Evolutionary conservation across 2,329 filamentous ascomycete species (phyloP), one percentile per base, ranked within the genome.

Genomic region (Nigrospora oryzae): DNA sequence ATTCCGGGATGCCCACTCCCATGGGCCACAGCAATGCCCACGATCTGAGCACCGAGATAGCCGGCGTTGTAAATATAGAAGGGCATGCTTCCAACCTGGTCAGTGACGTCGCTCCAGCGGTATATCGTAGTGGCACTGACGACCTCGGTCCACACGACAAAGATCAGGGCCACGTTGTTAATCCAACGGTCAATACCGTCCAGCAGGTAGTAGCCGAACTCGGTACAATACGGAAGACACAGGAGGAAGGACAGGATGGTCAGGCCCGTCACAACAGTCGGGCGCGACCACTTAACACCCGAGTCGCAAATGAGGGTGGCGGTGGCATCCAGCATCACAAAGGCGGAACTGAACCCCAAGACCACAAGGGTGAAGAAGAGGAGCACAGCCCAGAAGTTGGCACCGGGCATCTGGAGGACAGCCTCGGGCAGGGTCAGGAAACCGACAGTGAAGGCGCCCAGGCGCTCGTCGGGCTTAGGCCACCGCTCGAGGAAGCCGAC

Each of bases 331-430:
- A 80, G 59, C 74, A 80, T 77, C 40, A 74, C 75, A 47, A 79
- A 79, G 1, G 76, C 73, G 0, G 75, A 79, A 46, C 71, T 75
- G 53, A 77, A 77, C 0, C 77, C 76, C 0, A 80, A 67, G 1
- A 79, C 70, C 47, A 79, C 70, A 7, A 80, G 64, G 0, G 75
- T 79, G 47, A 80, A 76, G 56, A 81, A 80, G 2, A 79, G 59
- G 0, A 74, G 60, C n/a, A 79, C 62, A 0, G 75, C 74, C 75
- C 75, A 80, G 49, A 75, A 78, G 36, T 77, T 77, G 3, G 75
- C 63, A 0, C 68, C 75, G 0, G 76, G 76, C 36, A 80, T 77
- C 46, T 78, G 67, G 0, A 73, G 58, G 1, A 80, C 70, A 3
- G 76, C 77, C 19, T 71, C 71, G 0, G 77, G 77, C 1, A 77